Percentiles rank a stretch among this genome's conserved stretches.
phyloP scores from a whole-genome alignment of 495 filamentous ascomycete species.

The Darksidea phi region DNA sequence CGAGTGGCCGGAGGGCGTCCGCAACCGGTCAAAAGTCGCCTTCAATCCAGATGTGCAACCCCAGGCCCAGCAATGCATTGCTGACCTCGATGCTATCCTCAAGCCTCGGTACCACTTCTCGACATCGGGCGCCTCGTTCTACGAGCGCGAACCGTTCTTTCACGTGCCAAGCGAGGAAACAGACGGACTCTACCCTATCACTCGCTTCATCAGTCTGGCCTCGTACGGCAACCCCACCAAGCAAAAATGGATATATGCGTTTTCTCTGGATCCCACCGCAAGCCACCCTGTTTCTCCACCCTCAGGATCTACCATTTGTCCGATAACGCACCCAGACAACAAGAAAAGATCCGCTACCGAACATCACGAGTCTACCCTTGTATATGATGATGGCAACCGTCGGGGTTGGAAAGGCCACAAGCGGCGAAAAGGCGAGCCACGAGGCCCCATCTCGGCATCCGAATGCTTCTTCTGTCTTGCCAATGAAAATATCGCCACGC shows the following conservation, averaged over 20 bases:
- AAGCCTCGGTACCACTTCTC: slow-evolving; percentile 90
- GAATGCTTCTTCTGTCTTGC: slow-evolving; percentile 94
- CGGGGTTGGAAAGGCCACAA: slow-evolving; percentile 25
- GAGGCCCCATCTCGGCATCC: slow-evolving; percentile 69
- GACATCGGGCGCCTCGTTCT: slow-evolving; percentile 65
- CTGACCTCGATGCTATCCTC: slow-evolving; percentile 71
- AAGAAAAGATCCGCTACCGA: slow-evolving; percentile 61
- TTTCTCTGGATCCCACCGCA: slow-evolving; percentile 66
- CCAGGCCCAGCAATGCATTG: slow-evolving; percentile 55
- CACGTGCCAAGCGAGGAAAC: slow-evolving; percentile 58
- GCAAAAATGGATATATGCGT: slow-evolving; percentile 88
- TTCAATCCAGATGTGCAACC: slow-evolving; percentile 50
- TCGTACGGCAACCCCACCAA: slow-evolving; percentile 68
- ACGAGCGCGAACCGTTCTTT: slow-evolving; percentile 91
- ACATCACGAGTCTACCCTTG: slow-evolving; percentile 56
- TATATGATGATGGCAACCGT: slow-evolving; percentile 54
- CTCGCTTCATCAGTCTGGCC: slow-evolving; percentile 85
- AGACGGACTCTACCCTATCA: slow-evolving; percentile 58
- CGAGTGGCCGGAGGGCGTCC: slow-evolving; percentile 76
- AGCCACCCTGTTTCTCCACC: slow-evolving; percentile 60
- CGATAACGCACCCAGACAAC: slow-evolving; percentile 57
- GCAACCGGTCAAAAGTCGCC: slow-evolving; percentile 57
- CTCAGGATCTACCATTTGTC: slow-evolving; percentile 66
- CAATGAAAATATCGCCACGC: slow-evolving; percentile 74
- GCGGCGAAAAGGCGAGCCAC: slow-evolving; percentile 52